Conservation (phyloP, 2,329 filamentous ascomycete species). For the Bertia moriformis region DNA sequence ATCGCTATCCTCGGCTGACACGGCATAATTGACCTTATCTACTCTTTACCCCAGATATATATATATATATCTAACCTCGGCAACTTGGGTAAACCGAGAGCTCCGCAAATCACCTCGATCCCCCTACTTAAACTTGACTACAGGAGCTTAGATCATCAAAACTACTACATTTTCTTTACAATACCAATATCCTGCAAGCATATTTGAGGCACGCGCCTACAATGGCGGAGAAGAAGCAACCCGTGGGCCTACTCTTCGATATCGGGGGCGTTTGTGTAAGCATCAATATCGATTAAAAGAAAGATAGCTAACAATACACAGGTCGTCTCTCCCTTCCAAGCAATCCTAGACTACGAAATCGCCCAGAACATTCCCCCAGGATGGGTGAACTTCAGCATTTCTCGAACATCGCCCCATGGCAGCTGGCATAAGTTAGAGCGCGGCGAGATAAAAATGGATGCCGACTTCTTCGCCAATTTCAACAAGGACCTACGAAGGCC, state of each 20-base stretch:
- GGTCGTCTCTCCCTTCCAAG: slow-evolving; percentile 84
- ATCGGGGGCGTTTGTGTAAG: slow-evolving; percentile 93
- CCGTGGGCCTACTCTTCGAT: slow-evolving; percentile 76
- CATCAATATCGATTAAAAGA: slow-evolving; percentile 3
- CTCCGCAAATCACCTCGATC: too few species aligned
- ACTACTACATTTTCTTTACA: too few species aligned
- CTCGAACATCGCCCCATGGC: slow-evolving; percentile 60
- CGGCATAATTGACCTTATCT: too few species aligned
- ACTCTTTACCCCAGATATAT: too few species aligned
- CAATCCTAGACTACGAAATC: slow-evolving; percentile 81
- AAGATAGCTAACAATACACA: slow-evolving; percentile 19
- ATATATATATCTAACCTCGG: too few species aligned
- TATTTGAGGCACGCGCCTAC: too few species aligned
- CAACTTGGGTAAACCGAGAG: too few species aligned
- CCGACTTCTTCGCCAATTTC: slow-evolving; percentile 63
- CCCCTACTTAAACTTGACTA: too few species aligned
- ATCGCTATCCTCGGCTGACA: too few species aligned
- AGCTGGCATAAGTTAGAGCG: slow-evolving; percentile 82
- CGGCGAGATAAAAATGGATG: slow-evolving; percentile 64
- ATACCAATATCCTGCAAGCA: too few species aligned
- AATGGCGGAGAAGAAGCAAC: slow-evolving; percentile 30
- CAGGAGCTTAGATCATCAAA: too few species aligned
- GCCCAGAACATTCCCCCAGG: slow-evolving; percentile 64
- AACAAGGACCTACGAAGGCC: slow-evolving; percentile 55
- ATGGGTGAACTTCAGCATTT: slow-evolving; percentile 86